Evolutionary conservation across 2,329 filamentous ascomycete species (phyloP), one percentile per base, ranked within the genome.

Genomic region (Ophiostoma perfectum): DNA sequence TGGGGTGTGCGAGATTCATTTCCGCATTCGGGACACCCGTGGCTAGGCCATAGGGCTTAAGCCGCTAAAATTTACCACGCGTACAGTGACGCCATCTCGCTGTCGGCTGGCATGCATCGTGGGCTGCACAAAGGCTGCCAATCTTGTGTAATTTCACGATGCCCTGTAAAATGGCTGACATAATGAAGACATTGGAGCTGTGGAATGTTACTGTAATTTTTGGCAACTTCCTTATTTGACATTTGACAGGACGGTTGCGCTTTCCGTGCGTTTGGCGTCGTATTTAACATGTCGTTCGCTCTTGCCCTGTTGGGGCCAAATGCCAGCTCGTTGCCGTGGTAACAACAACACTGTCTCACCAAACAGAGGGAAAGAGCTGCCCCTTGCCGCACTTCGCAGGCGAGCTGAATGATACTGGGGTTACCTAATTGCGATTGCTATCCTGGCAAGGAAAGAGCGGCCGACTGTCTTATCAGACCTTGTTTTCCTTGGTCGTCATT

Each of bases 291-390:
- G 18, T 47, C 64, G 63, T 42, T 55, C 39, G 65, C 68, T 60
- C 65, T 45, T 69, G 65, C 68, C 64, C 18, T 60, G 45, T 47
- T 49, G 63, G 47, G 36, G 5, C 55, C 27, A 52, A 49, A 65
- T 66, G 66, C 64, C 52, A 52, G 47, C 18, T 6, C 16, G 68
- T 69, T 69, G 65, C 68, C 41, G 36, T 69, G 66, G 65, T 66
- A 69, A 69, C 68, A 65, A 5, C 62, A 38, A 2, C 45, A 14
- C 14, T 65, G 60, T 65, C 65, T 67, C 68, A 60, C 39, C 45
- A 64, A 66, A 67, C 52, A 65, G 49, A 58, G 60, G 45, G 39
- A 45, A 52, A 63, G 55, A 38, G 49, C 64, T 18, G 45, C 41
- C 63, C 27, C 60, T 42, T 39, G 36, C 67, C 49, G 47, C 42